Percentiles rank a stretch among this genome's conserved stretches.
Evolutionary conservation across 2,329 filamentous ascomycete genomes (phyloP).

Genomic region (Trichoderma gracile): DNA sequence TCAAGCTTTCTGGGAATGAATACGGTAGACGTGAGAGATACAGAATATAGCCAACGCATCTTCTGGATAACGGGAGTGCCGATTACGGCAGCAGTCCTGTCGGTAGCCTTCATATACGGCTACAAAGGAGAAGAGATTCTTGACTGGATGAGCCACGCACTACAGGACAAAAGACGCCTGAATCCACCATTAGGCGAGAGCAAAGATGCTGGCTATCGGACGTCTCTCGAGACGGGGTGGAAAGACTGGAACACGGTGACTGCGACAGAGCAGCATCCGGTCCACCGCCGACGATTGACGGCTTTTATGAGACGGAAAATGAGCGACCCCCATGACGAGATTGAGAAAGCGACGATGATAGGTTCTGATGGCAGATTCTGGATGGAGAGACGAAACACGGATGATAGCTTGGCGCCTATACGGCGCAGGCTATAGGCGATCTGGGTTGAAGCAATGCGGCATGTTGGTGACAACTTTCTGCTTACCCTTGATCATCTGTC

Average conservation of each 20-base stretch:
- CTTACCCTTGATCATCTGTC: no score
- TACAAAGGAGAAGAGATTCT: neutral
- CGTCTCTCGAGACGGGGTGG: neutral
- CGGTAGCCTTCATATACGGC: neutral
- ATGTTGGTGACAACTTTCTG: neutral
- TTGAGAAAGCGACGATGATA: neutral
- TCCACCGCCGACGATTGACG: neutral
- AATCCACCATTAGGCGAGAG: neutral
- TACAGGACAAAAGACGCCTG: neutral
- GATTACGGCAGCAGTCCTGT: neutral
- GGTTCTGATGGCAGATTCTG: neutral
- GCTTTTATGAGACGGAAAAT: neutral
- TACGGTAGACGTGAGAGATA: constrained; percentile 45
- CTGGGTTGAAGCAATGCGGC: neutral
- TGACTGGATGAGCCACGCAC: neutral
- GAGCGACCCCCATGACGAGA: neutral
- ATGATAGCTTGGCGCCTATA: constrained; percentile 7
- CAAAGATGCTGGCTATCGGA: neutral
- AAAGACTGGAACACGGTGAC: neutral
- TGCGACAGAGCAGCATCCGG: neutral
- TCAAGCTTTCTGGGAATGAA: constrained; percentile 48
- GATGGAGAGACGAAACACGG: neutral
- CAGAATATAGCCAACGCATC: constrained; percentile 40
- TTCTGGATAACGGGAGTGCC: constrained; percentile 46
- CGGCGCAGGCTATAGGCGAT: no score